These are phyloP conservation scores for Apiotrichum porosum DNA, from an alignment of 1,284 basidiomycete species.

Conservation along the genomic window DNA sequence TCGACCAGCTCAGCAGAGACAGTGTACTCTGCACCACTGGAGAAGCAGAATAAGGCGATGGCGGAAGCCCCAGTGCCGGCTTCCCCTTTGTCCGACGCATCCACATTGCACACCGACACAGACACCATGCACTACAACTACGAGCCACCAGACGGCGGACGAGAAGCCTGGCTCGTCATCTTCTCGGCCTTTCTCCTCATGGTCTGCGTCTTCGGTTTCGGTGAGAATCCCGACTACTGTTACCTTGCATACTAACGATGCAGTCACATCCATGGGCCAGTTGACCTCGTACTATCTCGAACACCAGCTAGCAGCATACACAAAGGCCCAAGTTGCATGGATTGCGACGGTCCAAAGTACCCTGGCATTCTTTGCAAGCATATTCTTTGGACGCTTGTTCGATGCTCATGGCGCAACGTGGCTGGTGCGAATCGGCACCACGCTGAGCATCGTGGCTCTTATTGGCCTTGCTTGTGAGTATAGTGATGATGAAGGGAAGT, in stretches of 20 bases:
- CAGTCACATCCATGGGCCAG: constrained; percentile 23
- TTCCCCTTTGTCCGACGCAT: too few species aligned
- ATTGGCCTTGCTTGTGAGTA: constrained; percentile 23
- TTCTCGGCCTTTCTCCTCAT: constrained; percentile 20
- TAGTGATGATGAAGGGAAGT: too few species aligned
- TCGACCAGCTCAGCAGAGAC: too few species aligned
- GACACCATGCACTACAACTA: too few species aligned
- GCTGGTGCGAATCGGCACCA: constrained; percentile 18
- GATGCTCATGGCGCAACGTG: constrained; percentile 21
- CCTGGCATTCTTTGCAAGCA: constrained; percentile 27
- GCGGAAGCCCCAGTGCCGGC: too few species aligned
- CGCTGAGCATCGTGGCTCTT: constrained; percentile 14
- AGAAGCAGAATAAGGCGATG: too few species aligned
- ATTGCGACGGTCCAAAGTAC: constrained; percentile 21
- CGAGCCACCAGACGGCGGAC: constrained; percentile 21
- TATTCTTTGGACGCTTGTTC: constrained; percentile 22
- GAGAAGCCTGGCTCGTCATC: constrained; percentile 20
- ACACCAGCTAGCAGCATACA: constrained; percentile 12
- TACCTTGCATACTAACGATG: neutral
- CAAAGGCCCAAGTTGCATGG: constrained; percentile 15
- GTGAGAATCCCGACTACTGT: constrained; percentile 3
- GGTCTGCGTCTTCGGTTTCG: constrained; percentile 19
- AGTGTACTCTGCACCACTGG: too few species aligned
- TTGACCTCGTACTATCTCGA: constrained; percentile 17
- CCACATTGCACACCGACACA: too few species aligned